Percentiles rank a stretch among this genome's conserved stretches.
Conservation (phyloP, 495 filamentous ascomycete species). For the Neurospora sp. region DNA sequence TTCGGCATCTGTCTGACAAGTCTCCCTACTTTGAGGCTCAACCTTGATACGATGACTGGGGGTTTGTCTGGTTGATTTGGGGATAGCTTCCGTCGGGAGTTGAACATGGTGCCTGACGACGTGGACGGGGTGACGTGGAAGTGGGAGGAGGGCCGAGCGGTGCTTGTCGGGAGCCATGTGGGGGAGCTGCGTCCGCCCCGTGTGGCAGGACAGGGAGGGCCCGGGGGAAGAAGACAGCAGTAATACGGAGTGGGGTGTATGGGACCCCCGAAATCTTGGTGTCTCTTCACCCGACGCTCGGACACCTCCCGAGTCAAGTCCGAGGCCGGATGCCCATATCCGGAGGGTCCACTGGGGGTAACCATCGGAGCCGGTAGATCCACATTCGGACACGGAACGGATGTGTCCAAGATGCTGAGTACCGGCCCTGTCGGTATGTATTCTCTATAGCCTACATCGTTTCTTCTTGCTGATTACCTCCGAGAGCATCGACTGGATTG, state of each 20-base stretch:
- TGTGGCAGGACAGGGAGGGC: background rate
- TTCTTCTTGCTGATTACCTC: background rate
- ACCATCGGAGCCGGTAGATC: background rate
- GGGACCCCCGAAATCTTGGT: background rate
- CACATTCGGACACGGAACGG: background rate
- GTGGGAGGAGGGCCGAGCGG: background rate
- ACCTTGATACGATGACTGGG: background rate
- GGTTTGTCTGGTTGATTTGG: background rate
- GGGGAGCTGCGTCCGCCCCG: background rate
- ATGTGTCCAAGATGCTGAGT: background rate
- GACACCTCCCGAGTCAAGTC: background rate
- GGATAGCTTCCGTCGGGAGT: background rate
- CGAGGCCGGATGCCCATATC: background rate
- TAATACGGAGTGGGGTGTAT: background rate
- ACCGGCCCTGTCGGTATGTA: background rate
- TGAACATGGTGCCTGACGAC: background rate
- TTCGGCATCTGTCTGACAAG: conserved; percentile 11
- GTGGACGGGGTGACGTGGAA: background rate
- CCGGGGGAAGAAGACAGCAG: background rate
- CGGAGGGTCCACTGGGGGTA: background rate
- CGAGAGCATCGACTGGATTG: conserved; percentile 5
- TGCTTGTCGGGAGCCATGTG: background rate
- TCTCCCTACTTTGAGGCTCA: background rate
- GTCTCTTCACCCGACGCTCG: background rate
- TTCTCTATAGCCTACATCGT: background rate